These are phyloP conservation scores for Paramarasmius palmivorus DNA, from an alignment of 1,284 basidiomycete species.

Conservation along the genomic window DNA sequence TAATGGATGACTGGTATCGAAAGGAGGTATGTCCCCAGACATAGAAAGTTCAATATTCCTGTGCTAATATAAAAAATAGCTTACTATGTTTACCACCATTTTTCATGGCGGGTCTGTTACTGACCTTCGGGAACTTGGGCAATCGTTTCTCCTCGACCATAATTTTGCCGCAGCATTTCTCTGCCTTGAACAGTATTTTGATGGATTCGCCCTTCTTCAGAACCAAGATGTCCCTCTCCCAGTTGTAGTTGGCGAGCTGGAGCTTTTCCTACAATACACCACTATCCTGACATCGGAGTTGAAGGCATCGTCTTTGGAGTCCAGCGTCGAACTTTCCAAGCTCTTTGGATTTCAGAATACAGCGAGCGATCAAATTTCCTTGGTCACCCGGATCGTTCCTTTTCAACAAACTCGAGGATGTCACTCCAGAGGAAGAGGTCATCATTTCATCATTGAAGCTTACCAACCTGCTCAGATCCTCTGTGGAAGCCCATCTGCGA, in stretches of 20 bases:
- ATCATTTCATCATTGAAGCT: constrained; percentile 1
- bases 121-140: constrained; percentile 28
- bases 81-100: constrained; percentile 46
- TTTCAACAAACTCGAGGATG: background rate
- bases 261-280: constrained; percentile 34
- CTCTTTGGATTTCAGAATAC: constrained; percentile 33
- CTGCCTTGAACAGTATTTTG: constrained; percentile 44
- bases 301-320: constrained; percentile 22
- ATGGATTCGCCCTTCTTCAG: constrained; percentile 19
- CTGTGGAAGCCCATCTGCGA: constrained; percentile 2
- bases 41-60: background rate
- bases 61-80: constrained; percentile 15
- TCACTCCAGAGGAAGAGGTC: constrained; percentile 1
- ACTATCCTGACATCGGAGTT: constrained; percentile 27
- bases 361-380: constrained; percentile 12
- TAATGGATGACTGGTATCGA: constrained; percentile 19
- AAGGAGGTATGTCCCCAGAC: constrained; percentile 27
- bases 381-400: constrained; percentile 8
- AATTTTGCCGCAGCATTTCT: constrained; percentile 38
- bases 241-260: constrained; percentile 30
- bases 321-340: constrained; percentile 18
- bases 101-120: constrained; percentile 14
- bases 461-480: background rate
- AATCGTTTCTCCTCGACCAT: constrained; percentile 21
- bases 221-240: constrained; percentile 16